phyloP scores from a whole-genome alignment of 768 basidiomycete genomes.

The Tephrocybe sp. region DNA sequence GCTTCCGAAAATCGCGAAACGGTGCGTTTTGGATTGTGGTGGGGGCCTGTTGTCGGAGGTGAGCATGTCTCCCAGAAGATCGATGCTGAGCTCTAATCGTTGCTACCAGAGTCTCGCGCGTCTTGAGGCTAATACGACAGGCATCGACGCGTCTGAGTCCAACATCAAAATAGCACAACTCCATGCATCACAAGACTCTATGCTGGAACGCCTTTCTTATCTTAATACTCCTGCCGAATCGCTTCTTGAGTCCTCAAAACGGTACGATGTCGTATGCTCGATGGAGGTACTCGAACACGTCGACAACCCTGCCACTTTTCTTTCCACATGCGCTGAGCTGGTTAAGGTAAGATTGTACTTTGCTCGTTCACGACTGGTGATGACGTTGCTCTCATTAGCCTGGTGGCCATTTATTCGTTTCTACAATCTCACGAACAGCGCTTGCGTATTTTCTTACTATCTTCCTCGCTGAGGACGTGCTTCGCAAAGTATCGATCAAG shows the following conservation, averaged over 20 bases:
- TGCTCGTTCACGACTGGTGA: no score
- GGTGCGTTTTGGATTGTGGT: constrained; percentile 80
- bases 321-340: constrained; percentile 76
- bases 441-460: constrained; percentile 50
- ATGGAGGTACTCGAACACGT: constrained; percentile 99
- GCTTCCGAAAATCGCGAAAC: constrained; percentile 75
- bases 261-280: constrained; percentile 91
- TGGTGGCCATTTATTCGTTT: constrained; percentile 92
- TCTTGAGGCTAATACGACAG: constrained; percentile 82
- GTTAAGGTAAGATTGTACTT: constrained; percentile 89
- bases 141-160: constrained; percentile 86
- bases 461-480: constrained; percentile 73
- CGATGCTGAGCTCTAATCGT: background rate
- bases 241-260: constrained; percentile 58
- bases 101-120: constrained; percentile 74
- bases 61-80: background rate
- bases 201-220: constrained; percentile 53
- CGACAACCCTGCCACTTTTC: constrained; percentile 83
- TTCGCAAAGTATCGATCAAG: constrained; percentile 88
- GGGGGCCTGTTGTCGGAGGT: constrained; percentile 94
- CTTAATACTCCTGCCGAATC: constrained; percentile 72
- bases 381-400: constrained; percentile 54
- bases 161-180: constrained; percentile 84
- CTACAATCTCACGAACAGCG: constrained; percentile 82
- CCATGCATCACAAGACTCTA: constrained; percentile 79